These are phyloP conservation scores for Pilasporangium apinafurcum DNA, from an alignment of 352 stramenopile species.

Conservation along the genomic window DNA sequence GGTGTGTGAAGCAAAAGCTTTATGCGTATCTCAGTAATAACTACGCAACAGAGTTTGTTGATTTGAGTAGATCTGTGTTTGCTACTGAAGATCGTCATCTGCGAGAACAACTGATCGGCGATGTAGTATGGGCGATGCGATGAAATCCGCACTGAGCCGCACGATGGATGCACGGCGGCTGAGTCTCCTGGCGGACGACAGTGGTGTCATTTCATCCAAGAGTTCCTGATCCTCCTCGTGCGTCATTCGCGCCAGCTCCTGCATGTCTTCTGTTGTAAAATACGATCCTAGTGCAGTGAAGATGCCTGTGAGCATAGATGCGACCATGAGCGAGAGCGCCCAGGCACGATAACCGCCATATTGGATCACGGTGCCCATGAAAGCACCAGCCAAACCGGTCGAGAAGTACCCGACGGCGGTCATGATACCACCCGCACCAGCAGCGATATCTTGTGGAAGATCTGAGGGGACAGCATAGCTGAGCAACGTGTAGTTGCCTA, in stretches of 20 bases:
- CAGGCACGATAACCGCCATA: conserved; percentile 49
- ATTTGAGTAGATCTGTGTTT: not conserved
- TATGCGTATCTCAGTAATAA: too few relatives aligned
- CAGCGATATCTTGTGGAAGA: conserved; percentile 62
- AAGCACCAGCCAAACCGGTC: conserved; percentile 47
- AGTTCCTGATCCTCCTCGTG: conserved; percentile 18
- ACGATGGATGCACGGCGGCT: conserved; percentile 28
- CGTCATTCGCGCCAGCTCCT: too few relatives aligned
- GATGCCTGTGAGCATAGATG: conserved; percentile 45
- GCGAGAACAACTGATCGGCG: not conserved
- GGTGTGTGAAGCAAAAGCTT: too few relatives aligned
- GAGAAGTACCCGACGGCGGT: conserved; percentile 63
- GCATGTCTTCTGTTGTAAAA: conserved; percentile 25
- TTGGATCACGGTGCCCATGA: conserved; percentile 63
- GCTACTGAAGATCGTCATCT: not conserved
- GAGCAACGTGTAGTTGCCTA: conserved; percentile 72
- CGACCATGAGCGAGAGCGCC: conserved; percentile 47
- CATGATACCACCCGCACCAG: conserved; percentile 56
- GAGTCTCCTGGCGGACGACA: conserved; percentile 22
- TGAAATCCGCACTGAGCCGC: conserved; percentile 24
- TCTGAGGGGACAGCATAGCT: conserved; percentile 73
- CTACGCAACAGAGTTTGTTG: conserved; percentile 7
- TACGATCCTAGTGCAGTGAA: conserved; percentile 57
- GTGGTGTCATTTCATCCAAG: conserved; percentile 27
- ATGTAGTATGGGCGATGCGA: conserved; percentile 20